Base-by-base conservation (phyloP, 805 yeast genomes). In the Cyberlindnera maritima region DNA sequence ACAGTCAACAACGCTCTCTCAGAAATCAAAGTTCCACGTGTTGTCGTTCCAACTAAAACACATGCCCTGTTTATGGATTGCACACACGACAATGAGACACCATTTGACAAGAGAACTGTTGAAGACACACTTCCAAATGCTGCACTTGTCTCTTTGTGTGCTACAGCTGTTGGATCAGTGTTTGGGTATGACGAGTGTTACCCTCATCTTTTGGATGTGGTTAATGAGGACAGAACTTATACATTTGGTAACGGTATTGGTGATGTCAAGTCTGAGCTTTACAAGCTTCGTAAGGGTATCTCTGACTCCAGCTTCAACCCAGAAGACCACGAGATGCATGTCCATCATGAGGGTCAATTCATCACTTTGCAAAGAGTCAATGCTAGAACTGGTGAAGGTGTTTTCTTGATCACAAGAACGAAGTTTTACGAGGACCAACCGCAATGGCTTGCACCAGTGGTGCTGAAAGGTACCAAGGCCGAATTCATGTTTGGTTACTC, bases 61-160 rank as follows among this genome's bases (percentile, higher is more conserved):
- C 97, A 90, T 67, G 97, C 98, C 0, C 71, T 94, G 57, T 85
- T 92, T 57, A 92, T 94, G 97, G 98, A 94, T 62, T 92, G 97
- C 60, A 91, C 98, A 2, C 99, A 92, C 64, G 99, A 92, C 65
- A 92, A 92, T 61, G 94, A 90, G 67, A 84, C 82, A 18, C 96
- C 97, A 2, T 77, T 75, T 36, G 95, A 92, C 57, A 89, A 86
- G 67, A 80, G 98, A 62, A 90, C 97, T 0, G 85, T 88, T 1
- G 97, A 91, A 61, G 99, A 92, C 60, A 91, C 98, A 0, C 72
- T 92, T 36, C 96, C 97, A 10, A 92, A 86, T 59, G 97, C 97
- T 3, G 99, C 97, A 0, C 72, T 92, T 43, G 97, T 94, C 4
- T 84, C 97, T 0, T 79, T 92, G 63, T 91, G 98, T 59, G 81